Base-by-base conservation (phyloP, 2,329 filamentous ascomycete genomes). In the Penicillium sp. region DNA sequence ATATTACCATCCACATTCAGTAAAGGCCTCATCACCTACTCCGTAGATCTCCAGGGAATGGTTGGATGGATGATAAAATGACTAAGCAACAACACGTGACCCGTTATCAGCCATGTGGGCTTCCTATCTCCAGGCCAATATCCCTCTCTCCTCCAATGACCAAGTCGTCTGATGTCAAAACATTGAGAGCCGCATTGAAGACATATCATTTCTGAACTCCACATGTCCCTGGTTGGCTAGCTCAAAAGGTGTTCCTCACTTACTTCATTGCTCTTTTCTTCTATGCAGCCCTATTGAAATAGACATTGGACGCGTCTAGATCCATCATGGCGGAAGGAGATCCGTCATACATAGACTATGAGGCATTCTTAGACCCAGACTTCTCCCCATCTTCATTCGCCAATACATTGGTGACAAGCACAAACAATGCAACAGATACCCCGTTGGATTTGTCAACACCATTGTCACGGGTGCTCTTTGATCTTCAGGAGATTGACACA, bases 401-500 rank as follows among this genome's bases (percentile, higher is more conserved):
- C 67, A 97, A 97, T 75, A 85, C 86, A 27, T 86, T 99, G 58
- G 90, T 97, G 49, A 86, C 93, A 57, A 83, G 88, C 39, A 97
- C 93, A 55, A 97, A 97, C 80, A 96, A 97, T 77, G 83, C 91
- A 58, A 90, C 89, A 65, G 94, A 97, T 77, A 88, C 88, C 1
- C 89, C 91, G 7, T 85, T 97, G 68, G 94, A 99, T 75, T 89
- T 99, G 57, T 93, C 92, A 6, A 97, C 94, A 17, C 93, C 94
- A 3, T 83, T 99, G 48, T 96, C 93, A 6, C 87, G 91, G 54
- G 93, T 97, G 6, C 86, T 97, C 7, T 99, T 99, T 77, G 94
- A 99, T 76, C 88, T 94, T 3, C 94, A 97, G 73, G 94, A 97
- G 76, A 89, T 99, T 64, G 93, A 97, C 77, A 96, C 93, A 0